These are phyloP conservation scores for Tuber microsphaerosporum DNA, from an alignment of 495 filamentous ascomycete genomes.

Conservation along the genomic window DNA sequence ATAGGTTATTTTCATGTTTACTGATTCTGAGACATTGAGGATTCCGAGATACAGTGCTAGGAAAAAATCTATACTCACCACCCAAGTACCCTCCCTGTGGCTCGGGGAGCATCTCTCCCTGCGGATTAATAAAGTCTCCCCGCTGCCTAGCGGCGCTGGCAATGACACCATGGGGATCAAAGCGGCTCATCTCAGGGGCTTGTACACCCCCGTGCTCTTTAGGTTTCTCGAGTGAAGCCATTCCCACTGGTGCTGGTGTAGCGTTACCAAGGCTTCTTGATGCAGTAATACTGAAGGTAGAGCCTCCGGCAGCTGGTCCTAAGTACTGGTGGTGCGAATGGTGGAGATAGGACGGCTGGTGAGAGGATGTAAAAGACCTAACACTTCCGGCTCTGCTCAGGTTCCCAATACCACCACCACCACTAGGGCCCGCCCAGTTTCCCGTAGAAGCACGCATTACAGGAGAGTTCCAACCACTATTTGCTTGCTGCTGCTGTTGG, in stretches of 20 bases:
- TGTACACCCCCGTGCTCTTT: conserved; percentile 28
- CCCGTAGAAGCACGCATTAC: conserved; percentile 51
- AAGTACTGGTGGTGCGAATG: conserved; percentile 39
- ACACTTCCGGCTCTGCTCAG: conserved; percentile 45
- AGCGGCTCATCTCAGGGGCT: conserved; percentile 29
- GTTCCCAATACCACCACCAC: conserved; percentile 24
- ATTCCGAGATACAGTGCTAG: background rate
- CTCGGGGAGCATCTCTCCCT: conserved; percentile 20
- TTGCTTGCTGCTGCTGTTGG: conserved; percentile 67
- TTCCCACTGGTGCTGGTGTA: conserved; percentile 13
- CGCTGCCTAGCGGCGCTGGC: conserved; percentile 5
- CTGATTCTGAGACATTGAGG: conserved; percentile 2
- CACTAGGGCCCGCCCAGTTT: conserved; percentile 32
- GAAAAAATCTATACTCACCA: conserved; percentile 15
- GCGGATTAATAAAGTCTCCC: conserved; percentile 11
- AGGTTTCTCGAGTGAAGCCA: conserved; percentile 32
- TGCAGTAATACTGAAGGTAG: conserved; percentile 11
- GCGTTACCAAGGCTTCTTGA: conserved; percentile 20
- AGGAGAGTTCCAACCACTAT: conserved; percentile 48
- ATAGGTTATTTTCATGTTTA: conserved; percentile 30
- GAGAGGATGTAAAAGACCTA: conserved; percentile 43
- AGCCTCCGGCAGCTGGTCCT: conserved; percentile 25
- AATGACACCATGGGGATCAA: conserved; percentile 37
- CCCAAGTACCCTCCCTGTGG: conserved; percentile 34
- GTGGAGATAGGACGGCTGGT: conserved; percentile 39